A percentile compares a stretch with the other conserved stretches of the same genome.
Conservation (phyloP, 75 land plant species). For the Cupressus sempervirens region DNA sequence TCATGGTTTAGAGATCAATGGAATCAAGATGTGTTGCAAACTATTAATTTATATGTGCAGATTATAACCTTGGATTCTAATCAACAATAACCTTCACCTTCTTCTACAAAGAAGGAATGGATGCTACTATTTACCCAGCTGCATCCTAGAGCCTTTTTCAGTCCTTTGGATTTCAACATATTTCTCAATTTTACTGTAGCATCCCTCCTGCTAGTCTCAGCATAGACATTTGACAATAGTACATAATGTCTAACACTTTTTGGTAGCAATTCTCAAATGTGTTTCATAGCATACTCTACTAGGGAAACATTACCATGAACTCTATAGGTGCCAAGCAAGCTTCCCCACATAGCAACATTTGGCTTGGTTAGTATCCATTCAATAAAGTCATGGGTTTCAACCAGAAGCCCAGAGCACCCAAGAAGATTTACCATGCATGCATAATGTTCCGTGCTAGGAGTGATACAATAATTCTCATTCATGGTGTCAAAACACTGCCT, state of each 20-base stretch:
- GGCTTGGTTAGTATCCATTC: slow-evolving; percentile 13
- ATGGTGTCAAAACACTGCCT: slow-evolving; percentile 19
- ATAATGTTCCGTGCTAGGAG: slow-evolving; percentile 32
- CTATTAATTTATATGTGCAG: neutral
- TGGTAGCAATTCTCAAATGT: slow-evolving; percentile 22
- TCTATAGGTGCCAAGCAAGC: slow-evolving; percentile 35
- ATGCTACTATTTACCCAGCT: slow-evolving; percentile 8
- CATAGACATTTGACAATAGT: slow-evolving; percentile 28
- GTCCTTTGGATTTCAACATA: slow-evolving; percentile 13
- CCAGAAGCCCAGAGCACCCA: slow-evolving; percentile 28
- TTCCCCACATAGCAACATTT: slow-evolving; percentile 10
- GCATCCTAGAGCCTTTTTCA: slow-evolving; percentile 23
- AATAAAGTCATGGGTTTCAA: slow-evolving; percentile 25
- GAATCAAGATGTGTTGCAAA: neutral
- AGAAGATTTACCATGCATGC: slow-evolving; percentile 35
- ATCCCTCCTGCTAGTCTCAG: slow-evolving; percentile 23
- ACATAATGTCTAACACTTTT: slow-evolving; percentile 20
- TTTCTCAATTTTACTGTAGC: slow-evolving; percentile 15
- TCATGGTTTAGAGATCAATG: too few relatives aligned
- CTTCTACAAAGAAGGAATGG: slow-evolving; percentile 7
- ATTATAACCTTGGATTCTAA: neutral
- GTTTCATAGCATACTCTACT: slow-evolving; percentile 22
- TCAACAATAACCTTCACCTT: slow-evolving; percentile 3
- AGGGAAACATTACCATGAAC: slow-evolving; percentile 13
- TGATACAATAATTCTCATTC: slow-evolving; percentile 12